Base-by-base conservation (phyloP, 2,329 filamentous ascomycete genomes). In the Fusarium palustre region DNA sequence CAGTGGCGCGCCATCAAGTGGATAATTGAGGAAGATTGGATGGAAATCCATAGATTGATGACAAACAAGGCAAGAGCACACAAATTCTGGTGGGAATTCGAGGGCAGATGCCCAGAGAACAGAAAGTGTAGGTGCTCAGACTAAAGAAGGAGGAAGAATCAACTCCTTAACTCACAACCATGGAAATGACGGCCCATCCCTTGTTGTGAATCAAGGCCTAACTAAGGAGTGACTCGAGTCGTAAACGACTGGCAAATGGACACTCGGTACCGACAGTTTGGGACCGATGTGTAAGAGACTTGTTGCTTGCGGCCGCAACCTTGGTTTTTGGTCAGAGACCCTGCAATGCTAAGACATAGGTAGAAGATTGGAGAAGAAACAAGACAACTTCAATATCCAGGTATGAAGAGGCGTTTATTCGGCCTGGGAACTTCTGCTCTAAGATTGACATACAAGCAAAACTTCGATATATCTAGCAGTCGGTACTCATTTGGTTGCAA, bases 231-330 rank as follows among this genome's bases (percentile, higher is more conserved):
- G 56, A 68, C 59, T 60, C 25, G 59, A 57, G 56, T 64, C 54
- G 55, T 59, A 66, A 59, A 56, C 58, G 52, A 55, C 59, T 70
- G 66, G 58, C 52, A 54, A 52, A 66, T 56, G 55, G 47, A 60
- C 46, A 42, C 68, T 74, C 61, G 72, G 54, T 74, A 71, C 69
- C 71, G 69, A 64, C 59, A 63, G 55, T 41, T 58, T 64, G 69
- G 73, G 61, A 70, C 68, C 67, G 66, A 71, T 72, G 75, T 73
- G 67, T 57, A 62, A 67, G 66, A 74, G 60, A 58, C 58, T 69
- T 50, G 42, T 48, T 52, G 41, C 46, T 62, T 49, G 57, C 64
- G 65, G 59, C 61, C 66, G 64, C 69, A 69, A 66, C 46, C 55
- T 38, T 55, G 56, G 34, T n/a, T 52, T 25, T 52, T 39, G 48